phyloP scores from a whole-genome alignment of 2,329 filamentous ascomycete genomes.

The Tricladium varicosporioides region DNA sequence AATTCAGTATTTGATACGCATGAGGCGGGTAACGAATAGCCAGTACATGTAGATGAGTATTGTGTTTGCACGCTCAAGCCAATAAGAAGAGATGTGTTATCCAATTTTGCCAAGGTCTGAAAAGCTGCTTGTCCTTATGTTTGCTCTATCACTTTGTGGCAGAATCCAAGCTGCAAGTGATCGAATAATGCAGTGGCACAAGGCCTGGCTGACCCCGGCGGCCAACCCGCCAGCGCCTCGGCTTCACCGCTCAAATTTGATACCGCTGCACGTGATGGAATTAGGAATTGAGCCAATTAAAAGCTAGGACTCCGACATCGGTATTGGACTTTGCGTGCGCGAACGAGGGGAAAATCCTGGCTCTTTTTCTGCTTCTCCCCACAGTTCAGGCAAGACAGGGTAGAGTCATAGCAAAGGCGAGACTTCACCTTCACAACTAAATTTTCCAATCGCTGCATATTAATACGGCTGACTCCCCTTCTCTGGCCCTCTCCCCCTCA shows the following conservation, averaged over 20 bases:
- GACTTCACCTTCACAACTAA: background rate
- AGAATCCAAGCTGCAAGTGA: background rate
- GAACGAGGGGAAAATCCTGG: background rate
- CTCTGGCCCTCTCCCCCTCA: background rate
- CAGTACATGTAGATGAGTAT: too few relatives aligned
- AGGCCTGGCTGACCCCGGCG: background rate
- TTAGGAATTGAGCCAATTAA: background rate
- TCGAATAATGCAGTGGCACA: background rate
- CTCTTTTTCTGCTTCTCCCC: background rate
- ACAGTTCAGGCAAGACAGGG: background rate
- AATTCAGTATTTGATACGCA: too few relatives aligned
- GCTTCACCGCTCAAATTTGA: background rate
- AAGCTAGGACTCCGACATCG: background rate
- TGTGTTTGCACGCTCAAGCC: background rate
- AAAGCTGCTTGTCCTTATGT: background rate
- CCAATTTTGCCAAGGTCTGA: too few relatives aligned
- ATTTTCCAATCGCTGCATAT: background rate
- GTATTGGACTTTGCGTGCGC: background rate
- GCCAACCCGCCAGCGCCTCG: background rate
- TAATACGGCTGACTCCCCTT: background rate
- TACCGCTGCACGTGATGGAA: background rate
- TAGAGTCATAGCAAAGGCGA: constrained; percentile 1
- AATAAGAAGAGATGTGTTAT: background rate
- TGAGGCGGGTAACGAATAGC: too few relatives aligned
- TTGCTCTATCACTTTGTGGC: background rate